Evolutionary conservation across 306 rosid species (phyloP).

Genomic region (Benincasa hispida): DNA sequence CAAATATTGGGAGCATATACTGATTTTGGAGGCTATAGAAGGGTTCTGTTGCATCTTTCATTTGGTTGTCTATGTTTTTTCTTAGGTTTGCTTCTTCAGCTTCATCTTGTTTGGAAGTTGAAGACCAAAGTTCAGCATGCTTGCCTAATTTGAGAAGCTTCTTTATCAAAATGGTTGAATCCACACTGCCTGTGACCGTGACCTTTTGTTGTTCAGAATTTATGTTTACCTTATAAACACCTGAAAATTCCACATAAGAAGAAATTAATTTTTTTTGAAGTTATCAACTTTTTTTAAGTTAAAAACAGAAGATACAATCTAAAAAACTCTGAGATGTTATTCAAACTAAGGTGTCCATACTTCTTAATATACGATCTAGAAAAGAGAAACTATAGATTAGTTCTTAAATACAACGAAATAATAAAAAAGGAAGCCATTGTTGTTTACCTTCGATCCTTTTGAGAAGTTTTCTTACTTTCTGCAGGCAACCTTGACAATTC

Average conservation of each 20-base stretch:
- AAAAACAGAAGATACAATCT: not conserved
- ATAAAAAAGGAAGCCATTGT: not conserved
- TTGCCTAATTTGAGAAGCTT: conserved; percentile 37
- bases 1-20: conserved; percentile 14
- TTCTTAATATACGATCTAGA: not conserved
- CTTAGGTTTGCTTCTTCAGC: not conserved
- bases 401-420: not conserved
- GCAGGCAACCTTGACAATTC: conserved; percentile 44
- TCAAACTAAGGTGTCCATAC: not conserved
- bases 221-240: conserved; percentile 33
- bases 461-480: conserved; percentile 32
- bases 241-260: conserved; percentile 18
- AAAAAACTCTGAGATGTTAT: not conserved
- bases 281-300: not conserved
- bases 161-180: conserved; percentile 29
- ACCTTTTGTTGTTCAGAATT: conserved; percentile 31
- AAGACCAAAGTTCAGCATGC: conserved; percentile 36
- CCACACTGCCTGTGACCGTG: conserved; percentile 28
- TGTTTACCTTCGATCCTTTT: conserved; percentile 34
- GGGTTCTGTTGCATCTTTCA: conserved; percentile 6
- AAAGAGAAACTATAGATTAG: not conserved
- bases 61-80: conserved; percentile 10
- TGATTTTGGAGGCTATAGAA: conserved; percentile 9
- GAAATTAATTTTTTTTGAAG: no score
- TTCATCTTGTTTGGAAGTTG: conserved; percentile 18